Base-by-base conservation (phyloP, 805 yeast species). In the Saccharomycopsis selenospora region DNA sequence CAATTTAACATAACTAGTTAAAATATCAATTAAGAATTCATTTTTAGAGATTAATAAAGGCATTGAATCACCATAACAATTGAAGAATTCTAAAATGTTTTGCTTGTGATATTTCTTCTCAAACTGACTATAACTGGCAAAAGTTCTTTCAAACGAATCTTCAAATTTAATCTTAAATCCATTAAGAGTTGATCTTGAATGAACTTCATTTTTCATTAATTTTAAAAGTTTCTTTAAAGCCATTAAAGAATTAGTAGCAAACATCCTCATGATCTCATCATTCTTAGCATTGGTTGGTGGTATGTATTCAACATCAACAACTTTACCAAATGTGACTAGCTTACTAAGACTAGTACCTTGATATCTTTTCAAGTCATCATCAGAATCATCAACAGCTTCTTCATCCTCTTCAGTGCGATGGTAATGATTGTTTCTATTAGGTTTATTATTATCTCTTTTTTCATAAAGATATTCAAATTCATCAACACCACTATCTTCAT, bases 281-380 rank as follows among this genome's bases (percentile, higher is more conserved):
- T 41, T 22, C n/a, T 41, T 41, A 27, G 23, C 18, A 18, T 22
- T 22, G 10, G 20, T 6, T 13, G 26, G 28, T 20, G 18, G 30
- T 27, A 22, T 25, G n/a, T 41, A 23, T n/a, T 3, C 22, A 25
- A 22, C 6, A 17, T 41, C 30, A 41, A 10, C 17, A 7, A 47
- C 38, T 8, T 43, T 42, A 6, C 48, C 49, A 29, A 51, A 49
- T 6, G 52, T 45, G 3, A 51, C 40, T 18, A 51, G 27, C n/a
- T 46, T 10, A 36, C 49, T 42, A 11, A 51, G 28, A 40, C 45
- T 25, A 11, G 49, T 38, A 4, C 55, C 55, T 17, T 36, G 38
- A 36, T 23, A 40, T 25, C 33, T 24, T 24, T 42, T 17, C 10
- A 41, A 43, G 36, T 11, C 41, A 17, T n/a, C 29, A 25, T 14